phyloP scores from a whole-genome alignment of 257 asterid genomes.

The Capsicum pubescens region DNA sequence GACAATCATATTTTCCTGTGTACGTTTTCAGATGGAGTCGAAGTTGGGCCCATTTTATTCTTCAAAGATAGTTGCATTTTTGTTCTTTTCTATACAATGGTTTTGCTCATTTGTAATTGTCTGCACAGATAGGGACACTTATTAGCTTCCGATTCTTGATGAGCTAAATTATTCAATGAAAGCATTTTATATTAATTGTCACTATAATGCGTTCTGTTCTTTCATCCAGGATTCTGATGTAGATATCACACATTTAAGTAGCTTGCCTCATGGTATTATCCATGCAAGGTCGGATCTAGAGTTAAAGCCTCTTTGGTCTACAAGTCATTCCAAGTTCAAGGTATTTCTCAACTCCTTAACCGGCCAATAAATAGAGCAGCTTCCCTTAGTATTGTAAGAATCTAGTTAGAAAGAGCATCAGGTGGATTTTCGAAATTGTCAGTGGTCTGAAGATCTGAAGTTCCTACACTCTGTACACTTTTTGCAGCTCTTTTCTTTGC shows the following conservation, averaged over 20 bases:
- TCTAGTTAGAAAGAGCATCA: constrained; percentile 55
- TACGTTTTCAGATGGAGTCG: constrained; percentile 58
- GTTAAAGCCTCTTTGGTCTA: constrained; percentile 65
- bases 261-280: constrained; percentile 67
- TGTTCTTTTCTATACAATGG: neutral
- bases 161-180: neutral
- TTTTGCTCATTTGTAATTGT: neutral
- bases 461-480: neutral
- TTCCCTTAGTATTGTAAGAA: constrained; percentile 32
- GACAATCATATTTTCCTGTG: constrained; percentile 23
- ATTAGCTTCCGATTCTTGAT: neutral
- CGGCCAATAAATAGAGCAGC: neutral
- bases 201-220: neutral
- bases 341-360: constrained; percentile 35
- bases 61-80: constrained; percentile 44
- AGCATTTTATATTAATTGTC: neutral
- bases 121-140: neutral
- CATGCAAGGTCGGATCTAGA: constrained; percentile 64
- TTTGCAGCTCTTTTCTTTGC: constrained; percentile 36
- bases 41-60: constrained; percentile 47
- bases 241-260: constrained; percentile 41
- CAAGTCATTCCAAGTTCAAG: constrained; percentile 57
- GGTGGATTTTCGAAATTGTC: constrained; percentile 42
- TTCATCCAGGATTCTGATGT: constrained; percentile 48
- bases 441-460: constrained; percentile 44